Conservation (phyloP, 1,284 basidiomycete species). For the Ustilago curta region DNA sequence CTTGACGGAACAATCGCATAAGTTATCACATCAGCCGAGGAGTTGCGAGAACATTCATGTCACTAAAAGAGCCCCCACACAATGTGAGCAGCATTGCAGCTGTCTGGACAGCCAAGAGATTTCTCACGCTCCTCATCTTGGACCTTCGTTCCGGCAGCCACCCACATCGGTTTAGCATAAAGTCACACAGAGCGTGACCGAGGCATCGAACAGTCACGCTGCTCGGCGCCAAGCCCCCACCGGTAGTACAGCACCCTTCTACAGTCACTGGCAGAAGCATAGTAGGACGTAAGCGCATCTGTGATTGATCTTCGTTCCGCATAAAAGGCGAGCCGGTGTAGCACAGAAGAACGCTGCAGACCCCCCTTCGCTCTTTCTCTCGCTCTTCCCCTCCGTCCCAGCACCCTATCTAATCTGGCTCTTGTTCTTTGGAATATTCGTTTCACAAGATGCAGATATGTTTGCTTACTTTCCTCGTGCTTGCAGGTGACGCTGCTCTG, state of each 20-base stretch:
- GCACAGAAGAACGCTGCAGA: background rate
- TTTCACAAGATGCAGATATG: conserved; percentile 14
- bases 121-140: background rate
- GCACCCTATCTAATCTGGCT: background rate
- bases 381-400: background rate
- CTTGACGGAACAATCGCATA: background rate
- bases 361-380: background rate
- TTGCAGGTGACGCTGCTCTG: conserved; percentile 1
- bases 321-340: background rate
- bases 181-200: background rate
- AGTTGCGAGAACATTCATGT: background rate
- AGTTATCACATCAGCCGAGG: too few species aligned
- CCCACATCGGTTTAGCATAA: background rate
- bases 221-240: too few species aligned
- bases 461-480: background rate
- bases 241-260: too few species aligned
- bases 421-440: conserved; percentile 5
- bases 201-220: too few species aligned
- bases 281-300: background rate
- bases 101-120: background rate
- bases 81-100: too few species aligned
- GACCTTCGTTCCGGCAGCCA: background rate
- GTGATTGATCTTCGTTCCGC: background rate
- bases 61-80: background rate
- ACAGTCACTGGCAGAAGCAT: background rate